These are phyloP conservation scores for Chaetomium sp. DNA, from an alignment of 2,329 filamentous ascomycete genomes.

Conservation along the genomic window DNA sequence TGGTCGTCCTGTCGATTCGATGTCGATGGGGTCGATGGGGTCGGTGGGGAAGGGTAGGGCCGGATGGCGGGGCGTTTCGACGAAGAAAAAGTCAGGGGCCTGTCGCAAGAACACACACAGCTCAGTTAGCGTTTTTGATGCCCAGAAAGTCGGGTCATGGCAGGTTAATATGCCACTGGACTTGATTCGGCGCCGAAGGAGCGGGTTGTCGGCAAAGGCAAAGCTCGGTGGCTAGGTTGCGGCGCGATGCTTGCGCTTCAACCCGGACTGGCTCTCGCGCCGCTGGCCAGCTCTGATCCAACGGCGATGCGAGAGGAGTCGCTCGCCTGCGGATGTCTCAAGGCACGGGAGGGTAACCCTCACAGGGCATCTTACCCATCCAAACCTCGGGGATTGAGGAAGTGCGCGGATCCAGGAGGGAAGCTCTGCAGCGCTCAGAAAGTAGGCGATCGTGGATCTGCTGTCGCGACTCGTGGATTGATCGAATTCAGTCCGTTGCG, in stretches of 20 bases:
- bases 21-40: slow-evolving; percentile 18
- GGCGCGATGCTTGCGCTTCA: slow-evolving; percentile 28
- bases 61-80: slow-evolving; percentile 15
- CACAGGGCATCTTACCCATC: slow-evolving; percentile 2
- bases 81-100: slow-evolving; percentile 20
- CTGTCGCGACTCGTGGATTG: slow-evolving; percentile 6
- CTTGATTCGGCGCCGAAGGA: slow-evolving; percentile 26
- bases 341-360: background rate
- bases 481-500: background rate
- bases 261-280: slow-evolving; percentile 9
- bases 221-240: slow-evolving; percentile 24
- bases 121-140: slow-evolving; percentile 29
- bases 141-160: slow-evolving; percentile 25
- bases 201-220: slow-evolving; percentile 22
- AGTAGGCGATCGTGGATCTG: slow-evolving; percentile 6
- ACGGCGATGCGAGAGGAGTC: background rate
- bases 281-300: background rate
- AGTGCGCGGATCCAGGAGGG: background rate
- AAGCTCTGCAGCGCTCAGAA: background rate
- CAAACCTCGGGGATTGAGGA: slow-evolving; percentile 10
- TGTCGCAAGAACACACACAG: slow-evolving; percentile 18
- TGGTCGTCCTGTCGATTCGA: slow-evolving; percentile 15
- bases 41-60: slow-evolving; percentile 19
- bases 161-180: slow-evolving; percentile 27
- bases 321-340: background rate